Percentiles rank a stretch among this genome's conserved stretches.
These are phyloP conservation scores for Leptographium radiaticola DNA, from an alignment of 2,329 filamentous ascomycete genomes.

Conservation along the genomic window DNA sequence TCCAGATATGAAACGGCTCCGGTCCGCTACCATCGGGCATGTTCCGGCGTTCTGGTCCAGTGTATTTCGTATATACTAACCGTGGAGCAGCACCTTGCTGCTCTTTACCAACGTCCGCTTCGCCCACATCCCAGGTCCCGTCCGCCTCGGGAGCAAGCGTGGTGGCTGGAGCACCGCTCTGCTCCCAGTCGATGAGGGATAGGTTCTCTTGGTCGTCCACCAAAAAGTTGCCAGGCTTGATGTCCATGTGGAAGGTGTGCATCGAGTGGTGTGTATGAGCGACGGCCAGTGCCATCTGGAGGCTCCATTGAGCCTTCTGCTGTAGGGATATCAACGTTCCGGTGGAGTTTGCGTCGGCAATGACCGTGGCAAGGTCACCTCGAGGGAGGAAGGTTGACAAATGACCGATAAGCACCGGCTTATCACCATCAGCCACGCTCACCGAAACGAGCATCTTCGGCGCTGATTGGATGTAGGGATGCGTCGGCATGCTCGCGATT, in stretches of 20 bases:
- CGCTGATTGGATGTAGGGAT: slow-evolving; percentile 13
- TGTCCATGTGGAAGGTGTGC: slow-evolving; percentile 17
- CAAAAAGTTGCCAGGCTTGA: slow-evolving; percentile 17
- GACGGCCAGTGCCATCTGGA: slow-evolving; percentile 13
- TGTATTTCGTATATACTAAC: slow-evolving; percentile 11
- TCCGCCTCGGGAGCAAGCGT: slow-evolving; percentile 13
- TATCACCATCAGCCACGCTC: neutral
- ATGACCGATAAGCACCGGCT: slow-evolving; percentile 9
- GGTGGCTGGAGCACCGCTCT: slow-evolving; percentile 5
- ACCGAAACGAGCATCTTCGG: slow-evolving; percentile 5
- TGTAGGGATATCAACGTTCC: slow-evolving; percentile 6
- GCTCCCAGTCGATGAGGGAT: slow-evolving; percentile 8
- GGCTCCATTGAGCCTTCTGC: slow-evolving; percentile 14
- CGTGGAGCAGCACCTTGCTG: neutral
- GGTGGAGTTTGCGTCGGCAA: slow-evolving; percentile 7
- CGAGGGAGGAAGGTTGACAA: slow-evolving; percentile 8
- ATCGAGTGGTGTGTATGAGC: slow-evolving; percentile 12
- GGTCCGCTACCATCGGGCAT: slow-evolving; percentile 3
- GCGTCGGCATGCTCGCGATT: slow-evolving; percentile 5
- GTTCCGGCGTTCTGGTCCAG: slow-evolving; percentile 8
- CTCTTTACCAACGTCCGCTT: neutral
- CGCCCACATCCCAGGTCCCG: slow-evolving; percentile 12
- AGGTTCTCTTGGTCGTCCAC: slow-evolving; percentile 2
- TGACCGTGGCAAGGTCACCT: slow-evolving; percentile 9
- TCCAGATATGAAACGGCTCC: slow-evolving; percentile 7